These are phyloP conservation scores for Monilinia vaccinii-corymbosi DNA, from an alignment of 2,329 filamentous ascomycete genomes.

Conservation along the genomic window DNA sequence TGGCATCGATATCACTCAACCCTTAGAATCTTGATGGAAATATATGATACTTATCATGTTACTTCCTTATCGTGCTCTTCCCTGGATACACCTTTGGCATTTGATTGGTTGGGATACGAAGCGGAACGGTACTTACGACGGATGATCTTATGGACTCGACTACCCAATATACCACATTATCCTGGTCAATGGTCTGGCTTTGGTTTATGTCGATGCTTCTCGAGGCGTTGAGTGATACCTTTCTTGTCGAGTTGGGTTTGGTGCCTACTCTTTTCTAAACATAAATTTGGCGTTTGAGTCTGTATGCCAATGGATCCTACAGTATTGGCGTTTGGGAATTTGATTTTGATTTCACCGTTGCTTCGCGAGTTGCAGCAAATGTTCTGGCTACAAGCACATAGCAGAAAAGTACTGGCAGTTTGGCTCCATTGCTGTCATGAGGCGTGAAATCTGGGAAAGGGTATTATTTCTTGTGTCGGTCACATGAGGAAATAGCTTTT, in stretches of 20 bases:
- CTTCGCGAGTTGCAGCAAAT: slow-evolving; percentile 1
- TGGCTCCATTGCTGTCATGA: slow-evolving; percentile 10
- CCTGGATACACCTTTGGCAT: slow-evolving; percentile 28
- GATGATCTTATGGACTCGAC: slow-evolving; percentile 15
- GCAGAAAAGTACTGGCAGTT: slow-evolving; percentile 6
- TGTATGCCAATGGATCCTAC: slow-evolving; percentile 10
- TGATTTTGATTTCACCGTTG: not conserved
- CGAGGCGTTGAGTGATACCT: slow-evolving; percentile 6
- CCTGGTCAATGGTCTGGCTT: slow-evolving; percentile 6
- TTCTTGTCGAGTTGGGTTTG: slow-evolving; percentile 5
- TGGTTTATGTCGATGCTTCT: slow-evolving; percentile 8
- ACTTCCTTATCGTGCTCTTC: slow-evolving; percentile 24
- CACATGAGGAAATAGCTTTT: slow-evolving; percentile 3
- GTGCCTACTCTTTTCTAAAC: slow-evolving; percentile 4
- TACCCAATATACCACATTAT: slow-evolving; percentile 7
- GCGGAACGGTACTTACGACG: slow-evolving; percentile 25
- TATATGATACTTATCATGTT: slow-evolving; percentile 17
- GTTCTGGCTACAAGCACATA: slow-evolving; percentile 9
- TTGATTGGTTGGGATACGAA: slow-evolving; percentile 29
- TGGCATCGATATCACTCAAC: slow-evolving; percentile 36
- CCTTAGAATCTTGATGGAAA: slow-evolving; percentile 27
- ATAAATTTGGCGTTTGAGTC: slow-evolving; percentile 8
- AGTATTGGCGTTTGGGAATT: slow-evolving; percentile 8
- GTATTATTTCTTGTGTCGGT: slow-evolving; percentile 4
- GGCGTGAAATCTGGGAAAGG: not conserved